These are phyloP conservation scores for Termitomyces sp. DNA, from an alignment of 768 basidiomycete species.

Conservation along the genomic window DNA sequence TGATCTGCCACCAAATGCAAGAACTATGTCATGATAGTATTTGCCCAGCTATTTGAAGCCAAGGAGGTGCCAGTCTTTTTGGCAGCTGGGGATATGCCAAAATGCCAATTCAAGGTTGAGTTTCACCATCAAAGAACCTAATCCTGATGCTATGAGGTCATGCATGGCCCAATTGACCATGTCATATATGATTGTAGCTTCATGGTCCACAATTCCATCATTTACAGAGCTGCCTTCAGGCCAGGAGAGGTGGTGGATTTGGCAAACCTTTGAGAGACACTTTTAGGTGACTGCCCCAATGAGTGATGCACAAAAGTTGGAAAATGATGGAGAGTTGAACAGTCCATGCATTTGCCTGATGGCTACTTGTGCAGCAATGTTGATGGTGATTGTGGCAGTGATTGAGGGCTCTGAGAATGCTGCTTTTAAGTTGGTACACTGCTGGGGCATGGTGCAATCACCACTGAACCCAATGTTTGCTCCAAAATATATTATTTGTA, in stretches of 20 bases:
- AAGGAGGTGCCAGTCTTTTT: constrained; percentile 25
- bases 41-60: constrained; percentile 24
- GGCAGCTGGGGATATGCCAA: constrained; percentile 26
- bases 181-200: too few species aligned
- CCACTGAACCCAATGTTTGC: constrained; percentile 21
- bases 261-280: too few species aligned
- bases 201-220: constrained; percentile 22
- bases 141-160: too few species aligned
- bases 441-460: constrained; percentile 1
- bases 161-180: constrained; percentile 15
- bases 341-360: constrained; percentile 13
- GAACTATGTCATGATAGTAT: constrained; percentile 24
- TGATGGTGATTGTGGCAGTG: background rate
- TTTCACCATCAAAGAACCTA: constrained; percentile 24
- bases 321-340: constrained; percentile 13
- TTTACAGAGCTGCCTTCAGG: constrained; percentile 7
- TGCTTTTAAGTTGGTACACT: constrained; percentile 20
- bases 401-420: constrained; percentile 14
- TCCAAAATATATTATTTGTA: too few species aligned
- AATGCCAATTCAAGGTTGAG: constrained; percentile 32
- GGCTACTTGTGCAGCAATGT: background rate
- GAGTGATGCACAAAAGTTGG: constrained; percentile 18
- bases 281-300: too few species aligned
- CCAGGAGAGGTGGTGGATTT: constrained; percentile 20
- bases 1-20: constrained; percentile 26